These are phyloP conservation scores for Hyaloperonospora brassicae DNA, from an alignment of 352 stramenopile genomes.

Conservation along the genomic window DNA sequence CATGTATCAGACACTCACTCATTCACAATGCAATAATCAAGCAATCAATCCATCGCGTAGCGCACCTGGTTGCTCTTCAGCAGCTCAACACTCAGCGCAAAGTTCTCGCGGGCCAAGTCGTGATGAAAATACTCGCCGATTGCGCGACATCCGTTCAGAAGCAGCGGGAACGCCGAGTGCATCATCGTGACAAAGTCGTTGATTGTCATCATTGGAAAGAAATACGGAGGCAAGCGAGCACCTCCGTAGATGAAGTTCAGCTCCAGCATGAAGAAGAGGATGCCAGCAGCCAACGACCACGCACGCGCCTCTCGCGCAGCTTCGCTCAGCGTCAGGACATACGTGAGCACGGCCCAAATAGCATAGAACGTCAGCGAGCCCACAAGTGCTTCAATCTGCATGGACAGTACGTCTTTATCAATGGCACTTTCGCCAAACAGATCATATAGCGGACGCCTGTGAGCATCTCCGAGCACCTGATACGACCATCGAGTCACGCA, in stretches of 20 bases:
- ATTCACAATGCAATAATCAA: no score
- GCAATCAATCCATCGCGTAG: background rate
- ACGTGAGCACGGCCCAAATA: slow-evolving; percentile 93
- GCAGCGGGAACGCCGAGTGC: slow-evolving; percentile 91
- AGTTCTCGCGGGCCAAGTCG: slow-evolving; percentile 64
- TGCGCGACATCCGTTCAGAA: slow-evolving; percentile 95
- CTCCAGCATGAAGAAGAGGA: slow-evolving; percentile 92
- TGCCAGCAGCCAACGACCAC: slow-evolving; percentile 90
- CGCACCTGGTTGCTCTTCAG: slow-evolving; percentile 74
- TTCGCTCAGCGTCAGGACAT: slow-evolving; percentile 92
- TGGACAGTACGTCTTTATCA: slow-evolving; percentile 82
- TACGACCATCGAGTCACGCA: background rate
- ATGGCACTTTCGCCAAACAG: slow-evolving; percentile 89
- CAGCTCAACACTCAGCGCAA: slow-evolving; percentile 59
- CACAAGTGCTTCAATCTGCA: slow-evolving; percentile 88
- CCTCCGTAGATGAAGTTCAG: slow-evolving; percentile 85
- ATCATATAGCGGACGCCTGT: slow-evolving; percentile 93
- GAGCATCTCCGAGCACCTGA: slow-evolving; percentile 75
- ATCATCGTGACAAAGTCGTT: slow-evolving; percentile 89
- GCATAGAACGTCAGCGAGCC: slow-evolving; percentile 92
- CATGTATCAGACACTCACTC: background rate
- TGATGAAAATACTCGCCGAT: slow-evolving; percentile 88
- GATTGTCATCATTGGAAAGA: slow-evolving; percentile 82
- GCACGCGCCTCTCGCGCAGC: slow-evolving; percentile 78
- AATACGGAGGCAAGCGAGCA: slow-evolving; percentile 37